Conservation (phyloP, 345 rosid species). For the Gossypium raimondii region DNA sequence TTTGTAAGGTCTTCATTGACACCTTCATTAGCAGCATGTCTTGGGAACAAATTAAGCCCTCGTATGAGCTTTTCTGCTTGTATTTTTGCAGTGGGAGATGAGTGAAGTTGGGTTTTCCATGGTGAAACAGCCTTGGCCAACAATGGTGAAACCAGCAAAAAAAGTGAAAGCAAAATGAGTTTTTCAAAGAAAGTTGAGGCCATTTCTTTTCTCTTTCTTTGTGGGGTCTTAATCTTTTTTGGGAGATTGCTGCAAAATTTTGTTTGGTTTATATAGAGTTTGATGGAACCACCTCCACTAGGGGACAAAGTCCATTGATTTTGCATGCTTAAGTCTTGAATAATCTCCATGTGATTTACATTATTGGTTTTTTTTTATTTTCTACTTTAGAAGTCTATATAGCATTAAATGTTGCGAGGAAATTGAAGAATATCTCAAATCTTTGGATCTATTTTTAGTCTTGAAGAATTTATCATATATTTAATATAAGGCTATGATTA, state of each 20-base stretch:
- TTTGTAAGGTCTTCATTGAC: not conserved
- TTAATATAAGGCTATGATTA: not conserved
- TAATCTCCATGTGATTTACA: not conserved
- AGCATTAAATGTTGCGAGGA: not conserved
- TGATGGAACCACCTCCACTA: not conserved
- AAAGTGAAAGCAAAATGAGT: not conserved
- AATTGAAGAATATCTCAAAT: not conserved
- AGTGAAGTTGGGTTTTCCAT: not conserved
- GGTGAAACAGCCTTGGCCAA: slow-evolving; percentile 16
- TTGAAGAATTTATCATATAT: not conserved
- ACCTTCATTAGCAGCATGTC: slow-evolving; percentile 25
- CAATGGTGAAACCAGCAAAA: slow-evolving; percentile 7
- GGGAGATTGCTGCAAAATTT: not conserved
- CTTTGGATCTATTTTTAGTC: not conserved
- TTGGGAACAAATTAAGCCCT: slow-evolving; percentile 54
- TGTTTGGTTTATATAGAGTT: slow-evolving; percentile 8
- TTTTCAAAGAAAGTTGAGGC: slow-evolving; percentile 12
- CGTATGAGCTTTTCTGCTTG: slow-evolving; percentile 51
- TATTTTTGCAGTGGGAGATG: slow-evolving; percentile 21
- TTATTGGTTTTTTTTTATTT: not conserved
- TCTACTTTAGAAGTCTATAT: not conserved
- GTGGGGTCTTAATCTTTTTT: not conserved
- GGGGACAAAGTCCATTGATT: not conserved
- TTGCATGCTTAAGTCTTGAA: slow-evolving; percentile 2
- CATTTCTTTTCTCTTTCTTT: slow-evolving; percentile 6